These are phyloP conservation scores for Tilletia horrida DNA, from an alignment of 1,284 basidiomycete genomes.

Conservation along the genomic window DNA sequence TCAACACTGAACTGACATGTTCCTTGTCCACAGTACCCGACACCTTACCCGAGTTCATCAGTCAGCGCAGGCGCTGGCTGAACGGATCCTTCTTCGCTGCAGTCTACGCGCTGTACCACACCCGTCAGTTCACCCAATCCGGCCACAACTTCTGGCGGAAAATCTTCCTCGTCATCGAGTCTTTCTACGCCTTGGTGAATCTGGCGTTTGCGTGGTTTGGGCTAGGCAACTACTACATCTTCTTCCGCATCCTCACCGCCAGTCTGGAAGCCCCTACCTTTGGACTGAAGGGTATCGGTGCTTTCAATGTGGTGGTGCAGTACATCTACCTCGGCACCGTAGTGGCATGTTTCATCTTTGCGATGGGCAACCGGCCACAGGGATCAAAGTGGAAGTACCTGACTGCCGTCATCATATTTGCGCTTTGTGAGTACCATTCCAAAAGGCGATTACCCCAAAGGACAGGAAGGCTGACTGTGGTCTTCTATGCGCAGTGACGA, in stretches of 20 bases:
- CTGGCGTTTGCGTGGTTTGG: constrained; percentile 88
- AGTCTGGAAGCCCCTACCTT: constrained; percentile 77
- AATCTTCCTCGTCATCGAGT: constrained; percentile 71
- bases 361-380: constrained; percentile 92
- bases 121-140: constrained; percentile 76
- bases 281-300: constrained; percentile 66
- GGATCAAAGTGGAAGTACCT: constrained; percentile 86
- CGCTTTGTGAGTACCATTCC: constrained; percentile 55
- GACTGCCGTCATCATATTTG: constrained; percentile 71
- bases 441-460: not conserved
- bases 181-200: constrained; percentile 82
- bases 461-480: not conserved
- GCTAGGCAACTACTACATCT: constrained; percentile 86
- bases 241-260: constrained; percentile 88
- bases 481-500: constrained; percentile 60
- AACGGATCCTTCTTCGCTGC: constrained; percentile 90
- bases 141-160: constrained; percentile 80
- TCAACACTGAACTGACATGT: not conserved
- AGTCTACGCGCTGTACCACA: constrained; percentile 62
- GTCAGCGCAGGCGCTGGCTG: constrained; percentile 83
- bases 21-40: constrained; percentile 66
- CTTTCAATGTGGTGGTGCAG: constrained; percentile 75
- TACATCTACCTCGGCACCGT: constrained; percentile 81
- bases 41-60: constrained; percentile 87
- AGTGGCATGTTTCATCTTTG: constrained; percentile 84